A percentile compares a stretch with the other conserved stretches of the same genome.
phyloP scores from a whole-genome alignment of 1,284 basidiomycete genomes.

The Ustilago trichophora region DNA sequence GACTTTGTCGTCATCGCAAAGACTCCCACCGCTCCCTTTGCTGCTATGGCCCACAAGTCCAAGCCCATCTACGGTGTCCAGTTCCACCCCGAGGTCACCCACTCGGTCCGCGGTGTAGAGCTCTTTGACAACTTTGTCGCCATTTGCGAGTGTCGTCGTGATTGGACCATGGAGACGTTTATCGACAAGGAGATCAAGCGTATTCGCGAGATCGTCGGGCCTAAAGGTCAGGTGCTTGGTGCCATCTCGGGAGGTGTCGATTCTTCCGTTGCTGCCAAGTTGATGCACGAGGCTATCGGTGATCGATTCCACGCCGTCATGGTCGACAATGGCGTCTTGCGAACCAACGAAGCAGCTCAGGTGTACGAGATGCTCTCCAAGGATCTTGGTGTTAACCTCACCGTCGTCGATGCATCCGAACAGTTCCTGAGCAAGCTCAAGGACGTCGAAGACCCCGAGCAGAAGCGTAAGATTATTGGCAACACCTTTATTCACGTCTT shows the following conservation, averaged over 20 bases:
- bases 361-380: conserved; percentile 95
- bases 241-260: conserved; percentile 98
- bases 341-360: conserved; percentile 89
- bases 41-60: conserved; percentile 88
- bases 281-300: conserved; percentile 99
- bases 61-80: conserved; percentile 96
- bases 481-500: conserved; percentile 99
- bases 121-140: conserved; percentile 86
- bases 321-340: conserved; percentile 98
- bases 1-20: conserved; percentile 88
- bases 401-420: conserved; percentile 93
- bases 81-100: conserved; percentile 99
- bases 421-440: conserved; percentile 89
- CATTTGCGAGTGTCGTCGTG: conserved; percentile 81
- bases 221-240: conserved; percentile 93
- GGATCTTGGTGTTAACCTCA: conserved; percentile 94
- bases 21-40: conserved; percentile 88
- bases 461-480: conserved; percentile 97
- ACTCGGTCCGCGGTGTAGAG: conserved; percentile 88
- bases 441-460: conserved; percentile 93
- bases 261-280: conserved; percentile 95
- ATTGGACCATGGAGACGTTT: conserved; percentile 99
- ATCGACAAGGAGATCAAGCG: conserved; percentile 96
- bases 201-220: conserved; percentile 93
- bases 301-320: conserved; percentile 97